A percentile compares a stretch with the other conserved stretches of the same genome.
Conservation (phyloP, 2,329 filamentous ascomycete species). For the Exophiala lecanii-corni region DNA sequence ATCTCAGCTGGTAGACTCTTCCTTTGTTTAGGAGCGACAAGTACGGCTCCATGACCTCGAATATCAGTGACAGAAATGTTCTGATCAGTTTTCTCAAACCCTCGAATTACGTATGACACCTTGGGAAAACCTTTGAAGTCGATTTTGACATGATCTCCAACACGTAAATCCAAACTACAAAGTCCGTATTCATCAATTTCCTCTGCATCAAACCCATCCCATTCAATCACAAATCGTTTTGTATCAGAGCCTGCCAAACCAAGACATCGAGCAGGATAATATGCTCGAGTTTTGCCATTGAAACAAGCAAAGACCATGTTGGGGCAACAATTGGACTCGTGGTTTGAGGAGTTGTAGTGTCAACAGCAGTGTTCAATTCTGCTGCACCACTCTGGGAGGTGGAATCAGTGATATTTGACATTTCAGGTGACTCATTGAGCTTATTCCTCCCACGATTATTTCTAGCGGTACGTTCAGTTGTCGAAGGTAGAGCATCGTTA, state of each 20-base stretch:
- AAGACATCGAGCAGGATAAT: conserved; percentile 57
- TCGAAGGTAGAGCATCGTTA: too few relatives aligned
- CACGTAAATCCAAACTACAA: conserved; percentile 41
- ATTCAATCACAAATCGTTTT: conserved; percentile 43
- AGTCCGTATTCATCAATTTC: conserved; percentile 38
- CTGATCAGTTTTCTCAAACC: conserved; percentile 34
- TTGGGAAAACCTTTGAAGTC: conserved; percentile 40
- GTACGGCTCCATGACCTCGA: conserved; percentile 39
- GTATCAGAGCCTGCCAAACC: conserved; percentile 38
- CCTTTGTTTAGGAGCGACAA: conserved; percentile 40
- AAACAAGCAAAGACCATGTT: conserved; percentile 57
- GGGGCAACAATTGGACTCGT: conserved; percentile 32
- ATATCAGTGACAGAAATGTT: conserved; percentile 36
- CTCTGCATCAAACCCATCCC: conserved; percentile 40
- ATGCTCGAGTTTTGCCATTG: conserved; percentile 51
- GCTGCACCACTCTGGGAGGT: too few relatives aligned
- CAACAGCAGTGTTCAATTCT: too few relatives aligned
- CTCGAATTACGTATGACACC: conserved; percentile 40
- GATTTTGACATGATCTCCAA: conserved; percentile 45
- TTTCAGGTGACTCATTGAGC: too few relatives aligned
- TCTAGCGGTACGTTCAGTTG: too few relatives aligned
- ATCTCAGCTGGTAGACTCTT: conserved; percentile 37
- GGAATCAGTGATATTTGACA: too few relatives aligned
- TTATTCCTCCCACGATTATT: too few relatives aligned
- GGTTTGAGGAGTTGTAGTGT: too few relatives aligned